Base-by-base conservation (phyloP, 139 green algal species). In the Closterium sp. region DNA sequence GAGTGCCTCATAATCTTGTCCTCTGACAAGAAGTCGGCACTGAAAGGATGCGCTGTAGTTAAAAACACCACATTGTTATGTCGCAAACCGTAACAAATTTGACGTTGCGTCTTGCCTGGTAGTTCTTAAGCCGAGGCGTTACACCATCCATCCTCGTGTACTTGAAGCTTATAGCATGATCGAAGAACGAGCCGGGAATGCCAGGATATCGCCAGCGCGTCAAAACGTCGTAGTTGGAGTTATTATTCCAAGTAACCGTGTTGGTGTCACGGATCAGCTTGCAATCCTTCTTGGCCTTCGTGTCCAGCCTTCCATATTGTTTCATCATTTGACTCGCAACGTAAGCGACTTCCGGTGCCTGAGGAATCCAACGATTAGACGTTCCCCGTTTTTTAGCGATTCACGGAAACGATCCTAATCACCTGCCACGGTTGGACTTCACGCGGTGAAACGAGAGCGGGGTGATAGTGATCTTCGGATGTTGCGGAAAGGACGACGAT, bases 121-220 rank as follows among this genome's bases (percentile, higher is more conserved):
- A 88, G 7, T 43, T 43, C 16, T 35, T 30, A 12, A 88, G 84
- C 8, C 32, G 31, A 35, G 84, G 84, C 5, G 31, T 25, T 88
- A 88, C 31, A 30, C 87, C 87, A 33, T 31, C 32, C 30, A 90
- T 35, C 86, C 34, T 90, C 32, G 87, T 84, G n/a, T 84, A 90
- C 21, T 21, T 87, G 87, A 90, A 90, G 32, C 87, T 90, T 4
- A 90, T 85, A 33, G 87, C 28, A 30, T 90, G 87, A 34, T 90
- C 87, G 32, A 90, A 90, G 30, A 33, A 31, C 8, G 87, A 31
- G 30, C 87, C 87, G 28, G 87, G 33, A 35, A 90, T 85, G 21
- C 55, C 87, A 35, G 87, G 87, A 85, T 33, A 86, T 10, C 86
- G 87, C 87, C 87, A 90, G 10, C 87, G 86, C 31, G 87, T 90